Percentiles rank a stretch among this genome's conserved stretches.
These are phyloP conservation scores for Cutaneotrichosporon sp. DNA, from an alignment of 1,284 basidiomycete genomes.

Conservation along the genomic window DNA sequence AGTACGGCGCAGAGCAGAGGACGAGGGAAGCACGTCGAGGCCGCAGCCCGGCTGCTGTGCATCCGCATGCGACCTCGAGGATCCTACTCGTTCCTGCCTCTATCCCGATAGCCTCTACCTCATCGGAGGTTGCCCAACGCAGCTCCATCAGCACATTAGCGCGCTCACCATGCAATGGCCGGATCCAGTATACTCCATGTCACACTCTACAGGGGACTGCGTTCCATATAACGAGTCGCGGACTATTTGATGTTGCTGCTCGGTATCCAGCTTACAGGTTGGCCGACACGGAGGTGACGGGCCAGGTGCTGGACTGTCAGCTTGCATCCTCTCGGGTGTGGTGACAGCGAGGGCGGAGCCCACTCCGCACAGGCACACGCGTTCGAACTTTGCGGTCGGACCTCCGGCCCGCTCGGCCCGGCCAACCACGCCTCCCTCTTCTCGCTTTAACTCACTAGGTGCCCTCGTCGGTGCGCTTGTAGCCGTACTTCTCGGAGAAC, in stretches of 20 bases:
- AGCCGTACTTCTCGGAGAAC: conserved; percentile 77
- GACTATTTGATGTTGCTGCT: conserved; percentile 3
- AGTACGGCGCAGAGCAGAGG: too few species aligned
- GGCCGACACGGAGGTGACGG: conserved; percentile 39
- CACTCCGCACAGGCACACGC: not conserved
- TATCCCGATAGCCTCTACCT: too few species aligned
- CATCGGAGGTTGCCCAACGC: not conserved
- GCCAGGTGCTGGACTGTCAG: conserved; percentile 33
- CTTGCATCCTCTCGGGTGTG: not conserved
- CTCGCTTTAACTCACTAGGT: conserved; percentile 61
- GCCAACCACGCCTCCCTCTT: not conserved
- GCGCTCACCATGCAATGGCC: not conserved
- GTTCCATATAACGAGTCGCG: conserved; percentile 9
- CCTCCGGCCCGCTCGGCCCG: not conserved
- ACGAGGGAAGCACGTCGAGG: too few species aligned
- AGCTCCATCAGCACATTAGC: not conserved
- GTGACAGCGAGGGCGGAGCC: not conserved
- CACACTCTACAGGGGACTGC: conserved; percentile 11
- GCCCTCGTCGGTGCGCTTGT: conserved; percentile 65
- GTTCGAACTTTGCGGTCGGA: too few species aligned
- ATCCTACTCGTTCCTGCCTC: too few species aligned
- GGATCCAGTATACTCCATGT: conserved; percentile 3
- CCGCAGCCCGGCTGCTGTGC: too few species aligned
- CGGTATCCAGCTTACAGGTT: conserved; percentile 27
- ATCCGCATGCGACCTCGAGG: too few species aligned